Conservation (phyloP, 2,329 filamentous ascomycete species). For the Colletotrichum spaethianum region DNA sequence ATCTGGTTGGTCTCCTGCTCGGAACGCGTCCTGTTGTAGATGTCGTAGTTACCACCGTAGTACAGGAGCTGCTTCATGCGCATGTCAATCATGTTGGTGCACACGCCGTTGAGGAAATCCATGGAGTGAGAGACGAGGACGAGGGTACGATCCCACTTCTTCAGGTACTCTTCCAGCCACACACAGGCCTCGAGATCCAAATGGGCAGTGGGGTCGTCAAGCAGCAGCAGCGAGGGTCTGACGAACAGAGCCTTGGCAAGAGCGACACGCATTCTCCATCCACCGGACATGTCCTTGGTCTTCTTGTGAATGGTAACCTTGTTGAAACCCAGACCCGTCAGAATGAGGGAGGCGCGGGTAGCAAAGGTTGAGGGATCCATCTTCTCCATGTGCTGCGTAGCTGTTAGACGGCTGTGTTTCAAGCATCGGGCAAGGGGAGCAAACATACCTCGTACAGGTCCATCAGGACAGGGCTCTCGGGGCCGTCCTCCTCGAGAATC, state of each 20-base stretch:
- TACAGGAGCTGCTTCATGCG: conserved; percentile 89
- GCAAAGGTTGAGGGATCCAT: conserved; percentile 99
- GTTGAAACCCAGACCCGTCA: conserved; percentile 99
- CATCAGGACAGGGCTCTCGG: conserved; percentile 90
- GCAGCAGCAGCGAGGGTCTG: conserved; percentile 93
- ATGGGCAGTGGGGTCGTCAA: conserved; percentile 98
- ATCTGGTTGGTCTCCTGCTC: conserved; percentile 98
- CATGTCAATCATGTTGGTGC: conserved; percentile 99
- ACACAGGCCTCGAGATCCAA: conserved; percentile 99
- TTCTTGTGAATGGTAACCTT: conserved; percentile 98
- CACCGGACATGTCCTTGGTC: conserved; percentile 99
- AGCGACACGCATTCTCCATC: conserved; percentile 99
- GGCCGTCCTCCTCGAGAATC: conserved; percentile 91
- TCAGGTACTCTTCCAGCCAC: conserved; percentile 99
- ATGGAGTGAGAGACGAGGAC: conserved; percentile 97
- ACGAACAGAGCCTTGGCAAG: conserved; percentile 98
- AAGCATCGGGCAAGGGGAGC: fast-evolving
- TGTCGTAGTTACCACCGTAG: conserved; percentile 99
- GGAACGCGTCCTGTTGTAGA: conserved; percentile 91
- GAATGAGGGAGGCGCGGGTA: conserved; percentile 94
- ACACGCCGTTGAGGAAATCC: conserved; percentile 99
- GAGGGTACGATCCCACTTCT: conserved; percentile 99
- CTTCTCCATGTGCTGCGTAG: conserved; percentile 89
- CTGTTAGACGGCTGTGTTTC: conserved; percentile 27
- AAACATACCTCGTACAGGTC: conserved; percentile 92